Base-by-base conservation (phyloP, 257 asterid genomes). In the Agastache rugosa region DNA sequence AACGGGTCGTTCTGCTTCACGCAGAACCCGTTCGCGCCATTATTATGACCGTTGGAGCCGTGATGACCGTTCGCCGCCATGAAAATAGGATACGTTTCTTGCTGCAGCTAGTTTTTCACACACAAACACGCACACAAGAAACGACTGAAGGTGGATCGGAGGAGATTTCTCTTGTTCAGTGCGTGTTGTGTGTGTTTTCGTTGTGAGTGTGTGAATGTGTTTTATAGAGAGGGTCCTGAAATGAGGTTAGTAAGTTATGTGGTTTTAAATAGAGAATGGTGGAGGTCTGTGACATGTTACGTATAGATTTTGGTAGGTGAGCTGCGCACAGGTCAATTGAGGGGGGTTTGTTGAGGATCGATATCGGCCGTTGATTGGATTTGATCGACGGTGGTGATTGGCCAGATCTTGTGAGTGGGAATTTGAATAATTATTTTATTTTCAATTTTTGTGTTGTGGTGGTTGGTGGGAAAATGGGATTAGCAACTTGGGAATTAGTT, bases 221-320 rank as follows among this genome's bases (percentile, higher is more conserved):
- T 25, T 4, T 73, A 73, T 64, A 74, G 14, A 35, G 37, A 72
- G 64, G 77, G 31, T 71, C 31, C 44, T 83, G 83, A 39, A 63
- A 10, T 66, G 65, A 22, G 71, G 75, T 77, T 75, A 34, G 63
- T 63, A 50, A 23, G 70, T 23, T 54, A 3, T 53, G 76, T 42
- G 92, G 84, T 73, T 17, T 79, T 86, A 87, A 83, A 86, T 75
- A 91, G 91, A 72, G 77, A 54, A 27, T 17, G 71, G 60, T 50
- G 78, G 73, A 22, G 47, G 71, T 7, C 66, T n/a, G 35, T 7
- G 0, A 66, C 6, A 11, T 12, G 69, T 63, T 34, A 23, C 72
- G 69, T 20, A 42, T 47, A 31, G 77, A 75, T 48, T 55, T 81
- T 80, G 93, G 89, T 91, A 88, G 97, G 97, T 91, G 89, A 67